Base-by-base conservation (phyloP, 371 early-diverging fungal species). In the Mucor indicus region DNA sequence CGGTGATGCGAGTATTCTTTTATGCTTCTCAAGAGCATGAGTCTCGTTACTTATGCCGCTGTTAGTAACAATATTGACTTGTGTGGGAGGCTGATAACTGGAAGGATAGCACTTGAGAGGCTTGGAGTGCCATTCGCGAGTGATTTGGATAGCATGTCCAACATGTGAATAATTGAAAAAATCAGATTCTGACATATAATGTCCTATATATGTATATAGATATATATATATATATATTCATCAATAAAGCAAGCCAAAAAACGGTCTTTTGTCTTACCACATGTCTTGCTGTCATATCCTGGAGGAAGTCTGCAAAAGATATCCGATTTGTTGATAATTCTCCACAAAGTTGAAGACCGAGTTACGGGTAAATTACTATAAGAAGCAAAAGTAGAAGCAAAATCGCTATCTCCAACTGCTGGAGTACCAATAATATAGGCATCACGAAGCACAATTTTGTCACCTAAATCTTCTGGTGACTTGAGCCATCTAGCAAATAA, bases 401-500 rank as follows among this genome's bases (percentile, higher is more conserved):
- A 77, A 9, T 58, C 53, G 1, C 57, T 57, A 32, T 74, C 72
- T 1, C 77, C 75, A 0, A 77, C 48, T 22, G 62, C 69, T 4
- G 77, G 75, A 3, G 62, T 65, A 1, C 75, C 77, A 33, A 63
- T 60, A 2, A 60, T 62, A 35, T 77, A 77, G 4, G 55, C 52
- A 32, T 74, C 74, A 5, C 77, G 48, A 9, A 77, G 44, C 3
- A 64, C 39, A 24, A 62, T 13, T 11, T 55, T 44, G 7, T 62
- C 52, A 21, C 65, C 61, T 0, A 62, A 38, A 21, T 55, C 53
- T 4, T 57, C 48, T 1, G 74, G 56, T 0, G 64, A 59, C 43
- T 69, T 57, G 24, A 74, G 62, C 20, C 66, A 56, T 15, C 77
- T 57, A 4, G 77, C 69, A 60, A 72, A 69, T 1, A 69, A 57